phyloP scores from a whole-genome alignment of 2,329 filamentous ascomycete genomes.

The Thermoascus crustaceus region DNA sequence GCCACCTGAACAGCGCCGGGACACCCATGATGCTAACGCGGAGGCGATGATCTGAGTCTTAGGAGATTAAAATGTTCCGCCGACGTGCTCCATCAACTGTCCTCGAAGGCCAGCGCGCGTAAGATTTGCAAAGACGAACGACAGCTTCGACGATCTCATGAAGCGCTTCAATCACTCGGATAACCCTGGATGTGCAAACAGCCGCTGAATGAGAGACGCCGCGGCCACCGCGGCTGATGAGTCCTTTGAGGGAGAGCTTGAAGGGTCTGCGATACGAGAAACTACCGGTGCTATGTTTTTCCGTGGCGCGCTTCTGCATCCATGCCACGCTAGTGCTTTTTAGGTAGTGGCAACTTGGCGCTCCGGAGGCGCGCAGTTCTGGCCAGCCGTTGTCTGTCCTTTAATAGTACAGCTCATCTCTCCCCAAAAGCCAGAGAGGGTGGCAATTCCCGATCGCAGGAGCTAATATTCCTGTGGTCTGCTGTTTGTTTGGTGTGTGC shows the following conservation, averaged over 20 bases:
- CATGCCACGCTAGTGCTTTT: background rate
- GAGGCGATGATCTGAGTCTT: background rate
- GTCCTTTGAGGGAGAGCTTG: background rate
- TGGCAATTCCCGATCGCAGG: too few relatives aligned
- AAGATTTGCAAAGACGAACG: too few relatives aligned
- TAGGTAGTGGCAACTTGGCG: constrained; percentile 6
- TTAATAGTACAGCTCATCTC: too few relatives aligned
- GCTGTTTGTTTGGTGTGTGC: too few relatives aligned
- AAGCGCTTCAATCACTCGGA: too few relatives aligned
- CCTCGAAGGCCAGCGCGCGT: constrained; percentile 3
- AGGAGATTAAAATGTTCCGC: constrained; percentile 6
- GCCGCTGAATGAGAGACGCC: constrained; percentile 5
- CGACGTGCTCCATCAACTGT: constrained; percentile 13
- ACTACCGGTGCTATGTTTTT: constrained; percentile 7
- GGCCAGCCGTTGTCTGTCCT: too few relatives aligned
- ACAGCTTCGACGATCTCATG: too few relatives aligned
- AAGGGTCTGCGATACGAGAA: constrained; percentile 4
- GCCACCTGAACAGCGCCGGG: constrained; percentile 90
- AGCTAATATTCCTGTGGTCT: too few relatives aligned
- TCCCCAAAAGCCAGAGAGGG: too few relatives aligned
- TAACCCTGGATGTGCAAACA: constrained; percentile 1
- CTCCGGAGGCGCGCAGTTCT: too few relatives aligned
- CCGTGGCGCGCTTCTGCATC: constrained; percentile 1
- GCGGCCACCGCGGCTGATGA: constrained; percentile 9
- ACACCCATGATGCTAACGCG: constrained; percentile 64